Evolutionary conservation across 2,329 filamentous ascomycete species (phyloP), one percentile per base, ranked within the genome.

Genomic region (Penicillium sp.): DNA sequence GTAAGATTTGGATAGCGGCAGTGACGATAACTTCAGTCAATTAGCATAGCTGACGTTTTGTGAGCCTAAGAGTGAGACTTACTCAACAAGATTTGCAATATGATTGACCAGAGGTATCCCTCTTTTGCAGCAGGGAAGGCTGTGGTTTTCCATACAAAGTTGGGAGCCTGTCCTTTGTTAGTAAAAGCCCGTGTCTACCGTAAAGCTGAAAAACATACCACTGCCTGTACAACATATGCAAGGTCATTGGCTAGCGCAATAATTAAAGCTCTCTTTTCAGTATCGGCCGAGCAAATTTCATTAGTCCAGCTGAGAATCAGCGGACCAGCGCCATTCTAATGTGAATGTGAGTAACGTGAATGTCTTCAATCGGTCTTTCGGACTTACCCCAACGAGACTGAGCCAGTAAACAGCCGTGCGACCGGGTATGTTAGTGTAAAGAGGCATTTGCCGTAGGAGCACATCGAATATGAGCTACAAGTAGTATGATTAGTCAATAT

Each of bases 71-170:
- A 21, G 10, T 8, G 10, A 13, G 52, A 55, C 72, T 68, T 62
- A 76, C 74, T 65, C 2, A 74, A 62, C 2, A 76, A 57, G 7
- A 71, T 39, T 47, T 75, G 69, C 4, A 77, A 55, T 0, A 74
- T 59, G 19, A 76, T 72, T 1, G 66, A 71, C 69, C 70, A 78
- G 0, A 68, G 60, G 52, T 77, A 77, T 5, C 76, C 76, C 2
- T 55, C 27, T 27, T 73, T 74, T 14, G 56, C 64, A 1, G 75
- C 75, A 1, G 76, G 76, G 31, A 76, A 78, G 5, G 71, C 71
- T 0, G 71, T 73, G 1, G 75, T 77, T 51, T 77, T 76, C 76
- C 75, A 78, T 1, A 78, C 71, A 48, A 78, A 77, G 49, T 77
- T 77, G 0, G 75, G 75, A 1, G 67, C 65, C 65, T 67, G 29